Conservation (phyloP, 306 rosid genomes). For the Betula pendula region DNA sequence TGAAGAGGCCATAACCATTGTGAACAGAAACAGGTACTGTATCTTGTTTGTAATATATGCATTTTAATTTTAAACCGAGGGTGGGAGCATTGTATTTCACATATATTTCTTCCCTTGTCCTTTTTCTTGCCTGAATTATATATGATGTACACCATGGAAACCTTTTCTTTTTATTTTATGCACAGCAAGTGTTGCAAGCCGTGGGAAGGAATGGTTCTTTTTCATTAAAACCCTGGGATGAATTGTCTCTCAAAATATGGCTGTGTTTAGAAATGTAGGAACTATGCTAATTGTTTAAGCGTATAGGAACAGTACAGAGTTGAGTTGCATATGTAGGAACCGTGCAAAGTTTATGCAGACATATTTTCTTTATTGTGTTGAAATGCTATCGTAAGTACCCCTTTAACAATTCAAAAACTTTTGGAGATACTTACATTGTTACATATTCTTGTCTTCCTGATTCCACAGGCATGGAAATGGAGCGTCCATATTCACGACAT, state of each 20-base stretch:
- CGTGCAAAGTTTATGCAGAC: neutral
- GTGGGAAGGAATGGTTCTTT: neutral
- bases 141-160: neutral
- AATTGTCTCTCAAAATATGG: neutral
- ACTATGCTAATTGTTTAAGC: neutral
- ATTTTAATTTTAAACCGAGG: neutral
- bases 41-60: neutral
- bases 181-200: neutral
- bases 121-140: conserved; percentile 14
- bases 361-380: conserved; percentile 1
- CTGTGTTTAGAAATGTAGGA: neutral
- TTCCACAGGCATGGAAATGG: conserved; percentile 46
- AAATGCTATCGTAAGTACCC: neutral
- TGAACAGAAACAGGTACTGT: conserved; percentile 62
- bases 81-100: conserved; percentile 2
- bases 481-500: conserved; percentile 64
- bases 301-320: neutral
- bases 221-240: neutral
- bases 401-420: conserved; percentile 4
- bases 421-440: neutral
- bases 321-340: neutral
- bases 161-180: neutral
- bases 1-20: conserved; percentile 66
- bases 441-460: neutral
- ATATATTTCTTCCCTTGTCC: neutral